Base-by-base conservation (phyloP, 495 filamentous ascomycete species). In the Penicillium subrubescens region DNA sequence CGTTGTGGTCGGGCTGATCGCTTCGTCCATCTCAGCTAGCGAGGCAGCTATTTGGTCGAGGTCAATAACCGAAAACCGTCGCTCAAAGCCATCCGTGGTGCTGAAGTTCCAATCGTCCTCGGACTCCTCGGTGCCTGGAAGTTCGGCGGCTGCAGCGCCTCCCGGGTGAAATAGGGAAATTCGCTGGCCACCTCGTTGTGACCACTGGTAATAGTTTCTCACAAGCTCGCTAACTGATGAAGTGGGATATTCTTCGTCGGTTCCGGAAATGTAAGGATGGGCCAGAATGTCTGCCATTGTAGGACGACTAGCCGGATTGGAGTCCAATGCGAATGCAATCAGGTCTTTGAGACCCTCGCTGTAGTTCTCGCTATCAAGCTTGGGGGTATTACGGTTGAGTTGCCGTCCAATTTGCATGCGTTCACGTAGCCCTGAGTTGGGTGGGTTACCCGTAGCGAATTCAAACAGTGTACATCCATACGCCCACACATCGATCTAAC, bases 41-140 rank as follows among this genome's bases (percentile, higher is more conserved):
- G 75, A 78, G 12, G 76, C 76, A 27, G 80, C 81, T 14, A 84
- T 67, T 64, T 82, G 70, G 58, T 82, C 78, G 15, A 83, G 66
- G 55, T 83, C 79, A 44, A 82, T 77, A 37, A 81, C 79, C 3
- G 80, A 81, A 48, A 82, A 82, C 41, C 80, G 68, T 61, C 87
- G 83, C 69, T 96, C 90, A 72, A 97, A 96, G 11, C 88, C 90
- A 60, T 91, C 89, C 0, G 92, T 95, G 0, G 90, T 93, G 71
- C 90, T 93, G 70, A 97, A 97, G 68, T 94, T 97, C 92, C 95
- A 97, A 67, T 94, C 90, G 62, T 93, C 90, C 2, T 76, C 74
- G 1, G 73, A 58, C 10, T 76, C 66, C 19, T 84, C 80, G 71
- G 70, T 51, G 69, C 71, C 68, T 54, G 80, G 74, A 39, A 81